These are phyloP conservation scores for Lepidopterella palustris DNA, from an alignment of 495 filamentous ascomycete species.

Conservation along the genomic window DNA sequence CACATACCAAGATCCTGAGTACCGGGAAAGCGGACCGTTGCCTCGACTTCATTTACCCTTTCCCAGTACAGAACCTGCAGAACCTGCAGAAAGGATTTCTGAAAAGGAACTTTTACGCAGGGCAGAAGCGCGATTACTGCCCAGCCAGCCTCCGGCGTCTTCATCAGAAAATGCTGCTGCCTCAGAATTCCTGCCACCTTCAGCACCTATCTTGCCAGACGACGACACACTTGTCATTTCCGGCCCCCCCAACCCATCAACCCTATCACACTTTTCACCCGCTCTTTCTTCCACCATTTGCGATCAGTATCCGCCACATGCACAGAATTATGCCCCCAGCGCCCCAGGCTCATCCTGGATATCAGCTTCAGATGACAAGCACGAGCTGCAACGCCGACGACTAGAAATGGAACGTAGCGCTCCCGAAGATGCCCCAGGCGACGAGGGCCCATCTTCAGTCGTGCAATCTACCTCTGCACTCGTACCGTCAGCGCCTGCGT, in stretches of 20 bases:
- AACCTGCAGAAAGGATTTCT: conserved; percentile 26
- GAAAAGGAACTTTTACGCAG: conserved; percentile 38
- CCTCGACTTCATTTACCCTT: not conserved
- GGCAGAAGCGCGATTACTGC: conserved; percentile 36
- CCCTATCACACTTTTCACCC: not conserved
- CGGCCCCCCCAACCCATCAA: not conserved
- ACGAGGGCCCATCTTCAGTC: conserved; percentile 15
- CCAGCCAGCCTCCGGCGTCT: conserved; percentile 33
- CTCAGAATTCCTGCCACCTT: conserved; percentile 14
- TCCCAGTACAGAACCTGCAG: conserved; percentile 3
- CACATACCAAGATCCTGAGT: conserved; percentile 16
- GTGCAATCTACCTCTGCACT: not conserved
- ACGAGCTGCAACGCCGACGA: conserved; percentile 71
- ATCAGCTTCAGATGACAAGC: conserved; percentile 63
- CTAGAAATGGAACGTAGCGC: conserved; percentile 67
- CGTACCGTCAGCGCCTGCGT: conserved; percentile 58
- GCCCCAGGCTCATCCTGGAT: conserved; percentile 16
- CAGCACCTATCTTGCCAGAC: conserved; percentile 29
- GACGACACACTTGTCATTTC: conserved; percentile 20
- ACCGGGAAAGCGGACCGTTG: conserved; percentile 5
- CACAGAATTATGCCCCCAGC: conserved; percentile 8
- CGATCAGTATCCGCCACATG: not conserved
- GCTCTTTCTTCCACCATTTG: not conserved
- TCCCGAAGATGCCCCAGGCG: conserved; percentile 51
- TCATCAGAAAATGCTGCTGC: conserved; percentile 11